phyloP scores from a whole-genome alignment of 306 rosid species.

The Macrotyloma uniflorum region DNA sequence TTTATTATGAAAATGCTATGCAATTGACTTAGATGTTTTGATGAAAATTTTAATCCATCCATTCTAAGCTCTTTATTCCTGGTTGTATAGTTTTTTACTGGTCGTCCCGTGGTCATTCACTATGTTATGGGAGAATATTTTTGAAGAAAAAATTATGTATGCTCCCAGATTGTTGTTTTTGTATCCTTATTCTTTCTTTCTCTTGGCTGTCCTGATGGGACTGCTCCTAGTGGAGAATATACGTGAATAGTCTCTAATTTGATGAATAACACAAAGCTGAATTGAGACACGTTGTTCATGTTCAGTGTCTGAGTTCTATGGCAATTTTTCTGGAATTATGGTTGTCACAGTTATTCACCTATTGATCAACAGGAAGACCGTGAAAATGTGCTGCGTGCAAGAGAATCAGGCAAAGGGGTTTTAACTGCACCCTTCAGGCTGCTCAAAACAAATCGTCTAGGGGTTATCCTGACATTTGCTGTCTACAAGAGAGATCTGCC shows the following conservation, averaged over 20 bases:
- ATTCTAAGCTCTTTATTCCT: constrained; percentile 9
- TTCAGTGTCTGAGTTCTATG: constrained; percentile 15
- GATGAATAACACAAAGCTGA: neutral
- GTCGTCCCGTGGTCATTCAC: neutral
- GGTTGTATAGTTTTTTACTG: neutral
- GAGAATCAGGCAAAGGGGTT: constrained; percentile 94
- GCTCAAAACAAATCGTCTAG: constrained; percentile 86
- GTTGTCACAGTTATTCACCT: constrained; percentile 25
- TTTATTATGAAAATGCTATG: constrained; percentile 7
- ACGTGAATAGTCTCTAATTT: constrained; percentile 12
- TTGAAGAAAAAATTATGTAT: constrained; percentile 5
- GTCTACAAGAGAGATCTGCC: constrained; percentile 90
- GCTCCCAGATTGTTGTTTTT: neutral
- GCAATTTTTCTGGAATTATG: constrained; percentile 7
- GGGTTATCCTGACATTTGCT: constrained; percentile 94
- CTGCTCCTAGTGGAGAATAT: neutral
- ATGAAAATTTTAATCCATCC: neutral
- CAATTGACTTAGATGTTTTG: neutral
- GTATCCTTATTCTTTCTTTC: neutral
- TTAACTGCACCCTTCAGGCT: constrained; percentile 91
- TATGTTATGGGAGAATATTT: neutral
- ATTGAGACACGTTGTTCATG: constrained; percentile 9
- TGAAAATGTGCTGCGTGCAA: constrained; percentile 82
- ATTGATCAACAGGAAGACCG: constrained; percentile 82
- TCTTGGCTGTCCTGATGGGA: neutral